Evolutionary conservation across 768 basidiomycete species (phyloP).

Genomic region (Tricholoma matsutake): DNA sequence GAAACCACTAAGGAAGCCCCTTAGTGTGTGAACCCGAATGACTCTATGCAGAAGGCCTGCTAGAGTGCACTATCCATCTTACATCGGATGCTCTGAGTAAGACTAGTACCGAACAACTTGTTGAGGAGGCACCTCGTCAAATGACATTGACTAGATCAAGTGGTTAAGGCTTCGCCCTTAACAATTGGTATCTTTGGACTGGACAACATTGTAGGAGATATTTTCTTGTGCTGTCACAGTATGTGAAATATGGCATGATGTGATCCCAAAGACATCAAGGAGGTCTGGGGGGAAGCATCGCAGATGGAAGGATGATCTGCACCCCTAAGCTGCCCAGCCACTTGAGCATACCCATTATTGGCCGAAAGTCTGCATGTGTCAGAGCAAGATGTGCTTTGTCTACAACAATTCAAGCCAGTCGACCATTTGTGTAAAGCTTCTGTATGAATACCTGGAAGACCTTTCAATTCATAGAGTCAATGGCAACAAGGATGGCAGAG

Average conservation of each 20-base stretch:
- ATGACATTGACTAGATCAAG: too few relatives aligned
- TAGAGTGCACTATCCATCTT: too few relatives aligned
- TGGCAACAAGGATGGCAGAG: conserved; percentile 3
- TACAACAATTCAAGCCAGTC: conserved; percentile 10
- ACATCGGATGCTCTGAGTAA: too few relatives aligned
- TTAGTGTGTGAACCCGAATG: too few relatives aligned
- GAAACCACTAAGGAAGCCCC: too few relatives aligned
- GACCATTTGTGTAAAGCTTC: neutral
- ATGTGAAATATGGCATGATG: neutral
- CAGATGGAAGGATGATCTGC: conserved; percentile 12
- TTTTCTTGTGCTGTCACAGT: neutral
- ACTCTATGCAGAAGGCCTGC: too few relatives aligned
- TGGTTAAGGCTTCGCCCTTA: too few relatives aligned
- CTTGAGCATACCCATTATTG: conserved; percentile 8
- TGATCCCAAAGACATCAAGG: conserved; percentile 5
- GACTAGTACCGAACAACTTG: too few relatives aligned
- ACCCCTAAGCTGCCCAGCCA: conserved; percentile 9
- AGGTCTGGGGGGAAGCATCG: conserved; percentile 10
- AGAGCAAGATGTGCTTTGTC: conserved; percentile 16
- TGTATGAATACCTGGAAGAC: neutral
- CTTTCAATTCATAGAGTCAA: conserved; percentile 3
- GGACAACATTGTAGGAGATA: conserved; percentile 4
- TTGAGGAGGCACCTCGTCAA: too few relatives aligned
- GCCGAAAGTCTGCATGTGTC: conserved; percentile 9
- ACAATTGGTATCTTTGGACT: neutral